These are phyloP conservation scores for Pichia sp. DNA, from an alignment of 1,139 yeast genomes.

Conservation along the genomic window DNA sequence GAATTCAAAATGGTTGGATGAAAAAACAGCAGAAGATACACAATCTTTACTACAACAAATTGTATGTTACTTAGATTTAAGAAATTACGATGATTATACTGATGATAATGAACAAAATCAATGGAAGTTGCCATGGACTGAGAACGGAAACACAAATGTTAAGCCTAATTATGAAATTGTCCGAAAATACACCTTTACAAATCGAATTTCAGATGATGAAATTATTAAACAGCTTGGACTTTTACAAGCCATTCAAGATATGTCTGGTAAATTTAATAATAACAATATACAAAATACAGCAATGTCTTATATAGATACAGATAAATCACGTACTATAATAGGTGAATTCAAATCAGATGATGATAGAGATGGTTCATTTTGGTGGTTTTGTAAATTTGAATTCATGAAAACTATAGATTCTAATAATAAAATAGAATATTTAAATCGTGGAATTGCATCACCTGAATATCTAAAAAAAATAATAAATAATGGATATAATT, in stretches of 20 bases:
- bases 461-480: slow-evolving; percentile 24
- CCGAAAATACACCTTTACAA: neutral
- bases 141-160: neutral
- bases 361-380: slow-evolving; percentile 9
- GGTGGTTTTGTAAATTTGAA: slow-evolving; percentile 24
- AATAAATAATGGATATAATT: slow-evolving; percentile 20
- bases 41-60: slow-evolving; percentile 10
- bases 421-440: slow-evolving; percentile 4
- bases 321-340: slow-evolving; percentile 23
- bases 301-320: slow-evolving; percentile 25
- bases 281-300: neutral
- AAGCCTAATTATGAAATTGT: neutral
- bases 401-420: slow-evolving; percentile 6
- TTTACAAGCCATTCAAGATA: slow-evolving; percentile 25
- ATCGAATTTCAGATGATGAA: slow-evolving; percentile 16
- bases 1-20: slow-evolving; percentile 7
- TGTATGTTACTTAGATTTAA: slow-evolving; percentile 5
- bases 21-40: slow-evolving; percentile 7
- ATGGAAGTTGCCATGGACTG: neutral
- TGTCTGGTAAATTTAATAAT: slow-evolving; percentile 21
- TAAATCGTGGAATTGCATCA: slow-evolving; percentile 23
- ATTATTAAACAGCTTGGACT: slow-evolving; percentile 25
- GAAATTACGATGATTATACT: neutral
- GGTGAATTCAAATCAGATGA: slow-evolving; percentile 19
- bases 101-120: neutral